Evolutionary conservation across 306 rosid species (phyloP).

Genomic region (Trifolium subterraneum): DNA sequence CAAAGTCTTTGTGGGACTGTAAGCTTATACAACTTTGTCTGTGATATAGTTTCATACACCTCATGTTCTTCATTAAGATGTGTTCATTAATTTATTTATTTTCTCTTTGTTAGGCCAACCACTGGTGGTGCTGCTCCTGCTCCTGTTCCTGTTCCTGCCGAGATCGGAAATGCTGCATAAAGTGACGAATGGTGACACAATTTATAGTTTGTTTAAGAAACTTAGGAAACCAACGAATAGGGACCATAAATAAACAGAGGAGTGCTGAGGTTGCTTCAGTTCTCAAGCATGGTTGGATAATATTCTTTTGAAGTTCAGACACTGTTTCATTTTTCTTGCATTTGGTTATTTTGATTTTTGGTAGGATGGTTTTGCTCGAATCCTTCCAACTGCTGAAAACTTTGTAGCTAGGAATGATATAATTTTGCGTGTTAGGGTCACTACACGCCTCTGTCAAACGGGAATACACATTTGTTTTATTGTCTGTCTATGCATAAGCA

Average conservation of each 20-base stretch:
- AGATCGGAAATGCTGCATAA: conserved; percentile 45
- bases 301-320: conserved; percentile 53
- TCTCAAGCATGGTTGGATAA: conserved; percentile 45
- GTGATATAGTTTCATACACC: background rate
- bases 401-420: conserved; percentile 55
- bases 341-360: conserved; percentile 40
- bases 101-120: conserved; percentile 72
- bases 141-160: conserved; percentile 41
- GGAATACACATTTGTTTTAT: conserved; percentile 40
- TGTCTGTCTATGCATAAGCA: conserved; percentile 41
- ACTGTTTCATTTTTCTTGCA: conserved; percentile 47
- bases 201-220: conserved; percentile 45
- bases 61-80: background rate
- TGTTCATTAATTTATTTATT: conserved; percentile 26
- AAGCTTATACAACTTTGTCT: conserved; percentile 48
- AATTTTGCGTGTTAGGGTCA: conserved; percentile 52
- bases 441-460: conserved; percentile 42
- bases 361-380: conserved; percentile 85
- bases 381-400: conserved; percentile 51
- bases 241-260: conserved; percentile 61
- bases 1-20: conserved; percentile 94
- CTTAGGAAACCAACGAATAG: conserved; percentile 45
- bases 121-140: conserved; percentile 86
- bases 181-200: conserved; percentile 25
- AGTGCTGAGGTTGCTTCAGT: conserved; percentile 54